These are phyloP conservation scores for Ilex paraguariensis DNA, from an alignment of 305 asterid species.

Conservation along the genomic window DNA sequence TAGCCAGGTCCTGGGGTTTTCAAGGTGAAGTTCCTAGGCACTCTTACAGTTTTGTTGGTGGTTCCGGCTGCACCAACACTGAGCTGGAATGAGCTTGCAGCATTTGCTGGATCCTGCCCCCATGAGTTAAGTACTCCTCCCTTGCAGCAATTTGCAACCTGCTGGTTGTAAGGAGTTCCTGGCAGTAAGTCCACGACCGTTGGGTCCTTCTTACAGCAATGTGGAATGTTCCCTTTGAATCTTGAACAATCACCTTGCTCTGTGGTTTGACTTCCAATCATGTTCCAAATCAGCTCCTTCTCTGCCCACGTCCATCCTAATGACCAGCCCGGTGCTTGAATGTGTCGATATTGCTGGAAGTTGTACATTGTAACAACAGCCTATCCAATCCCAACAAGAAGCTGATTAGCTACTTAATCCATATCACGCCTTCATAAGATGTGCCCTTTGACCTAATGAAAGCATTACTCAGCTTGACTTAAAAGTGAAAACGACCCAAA, in stretches of 20 bases:
- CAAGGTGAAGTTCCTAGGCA: conserved; percentile 60
- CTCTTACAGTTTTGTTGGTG: conserved; percentile 51
- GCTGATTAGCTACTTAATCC: not conserved
- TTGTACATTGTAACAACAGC: conserved; percentile 58
- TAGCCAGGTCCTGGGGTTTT: conserved; percentile 66
- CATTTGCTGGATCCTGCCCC: conserved; percentile 48
- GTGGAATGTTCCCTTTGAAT: conserved; percentile 54
- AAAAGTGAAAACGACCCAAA: too few species aligned
- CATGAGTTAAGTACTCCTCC: conserved; percentile 62
- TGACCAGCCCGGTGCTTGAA: conserved; percentile 63
- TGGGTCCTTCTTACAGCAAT: conserved; percentile 59
- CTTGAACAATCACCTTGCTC: conserved; percentile 74
- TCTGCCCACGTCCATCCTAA: conserved; percentile 77
- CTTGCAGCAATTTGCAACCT: conserved; percentile 58
- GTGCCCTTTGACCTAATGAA: too few species aligned
- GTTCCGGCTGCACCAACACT: conserved; percentile 63
- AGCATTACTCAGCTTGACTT: too few species aligned
- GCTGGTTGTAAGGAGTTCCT: conserved; percentile 68
- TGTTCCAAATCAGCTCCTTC: conserved; percentile 64
- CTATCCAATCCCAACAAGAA: conserved; percentile 22
- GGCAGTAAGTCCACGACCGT: conserved; percentile 54
- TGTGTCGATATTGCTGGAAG: conserved; percentile 59
- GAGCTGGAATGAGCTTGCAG: conserved; percentile 61
- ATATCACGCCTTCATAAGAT: too few species aligned
- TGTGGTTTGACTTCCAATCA: conserved; percentile 57